A percentile compares a stretch with the other conserved stretches of the same genome.
phyloP scores from a whole-genome alignment of 2,329 filamentous ascomycete species.

The Epichloe brachyelytri region DNA sequence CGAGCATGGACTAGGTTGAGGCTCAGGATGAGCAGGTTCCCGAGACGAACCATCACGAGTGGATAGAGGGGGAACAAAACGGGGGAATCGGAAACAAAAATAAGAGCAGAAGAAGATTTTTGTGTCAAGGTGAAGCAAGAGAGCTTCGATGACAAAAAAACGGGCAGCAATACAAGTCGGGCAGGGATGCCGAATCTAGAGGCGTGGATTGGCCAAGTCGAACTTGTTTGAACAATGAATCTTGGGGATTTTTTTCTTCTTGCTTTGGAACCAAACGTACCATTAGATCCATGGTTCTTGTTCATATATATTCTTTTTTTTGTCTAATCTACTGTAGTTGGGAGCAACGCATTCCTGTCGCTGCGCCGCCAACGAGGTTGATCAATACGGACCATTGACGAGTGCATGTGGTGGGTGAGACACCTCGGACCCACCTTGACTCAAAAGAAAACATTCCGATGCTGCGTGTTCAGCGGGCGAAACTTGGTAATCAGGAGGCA shows the following conservation, averaged over 20 bases:
- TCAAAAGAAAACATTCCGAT: background rate
- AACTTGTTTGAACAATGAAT: no score
- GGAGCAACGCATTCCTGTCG: slow-evolving; percentile 23
- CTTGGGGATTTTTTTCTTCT: background rate
- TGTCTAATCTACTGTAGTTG: slow-evolving; percentile 8
- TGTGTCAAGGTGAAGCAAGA: background rate
- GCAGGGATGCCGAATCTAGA: no score
- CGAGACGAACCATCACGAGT: slow-evolving; percentile 9
- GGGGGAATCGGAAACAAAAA: background rate
- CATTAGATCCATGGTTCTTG: background rate
- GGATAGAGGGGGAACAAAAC: background rate
- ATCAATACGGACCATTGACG: background rate
- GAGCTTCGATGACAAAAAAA: background rate
- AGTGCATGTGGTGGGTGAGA: no score
- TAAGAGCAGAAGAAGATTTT: background rate
- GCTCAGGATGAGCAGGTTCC: slow-evolving; percentile 6
- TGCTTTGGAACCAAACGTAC: no score
- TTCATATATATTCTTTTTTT: background rate
- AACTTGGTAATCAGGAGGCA: no score
- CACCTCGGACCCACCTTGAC: background rate
- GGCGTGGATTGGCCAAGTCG: no score
- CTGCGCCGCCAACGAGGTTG: slow-evolving; percentile 1
- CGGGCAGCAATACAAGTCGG: background rate
- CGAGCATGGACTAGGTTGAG: slow-evolving; percentile 4
- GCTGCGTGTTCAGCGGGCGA: no score